Percentiles rank a stretch among this genome's conserved stretches.
Conservation (phyloP, 495 filamentous ascomycete species). For the Neurospora tetraspora region DNA sequence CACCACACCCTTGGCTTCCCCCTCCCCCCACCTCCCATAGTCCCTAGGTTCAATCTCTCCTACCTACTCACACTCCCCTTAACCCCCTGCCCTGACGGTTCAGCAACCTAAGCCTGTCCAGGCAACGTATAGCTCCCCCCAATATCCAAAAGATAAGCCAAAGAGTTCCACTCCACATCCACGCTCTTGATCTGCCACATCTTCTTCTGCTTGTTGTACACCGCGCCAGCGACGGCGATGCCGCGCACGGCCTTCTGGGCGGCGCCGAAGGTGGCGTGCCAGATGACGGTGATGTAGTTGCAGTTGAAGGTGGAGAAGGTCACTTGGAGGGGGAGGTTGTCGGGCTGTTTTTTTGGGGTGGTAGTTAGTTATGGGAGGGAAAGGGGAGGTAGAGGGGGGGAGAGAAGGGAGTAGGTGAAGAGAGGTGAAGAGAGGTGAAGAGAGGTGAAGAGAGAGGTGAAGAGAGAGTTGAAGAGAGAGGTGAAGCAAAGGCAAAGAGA, state of each 20-base stretch:
- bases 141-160: constrained; percentile 16
- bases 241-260: constrained; percentile 13
- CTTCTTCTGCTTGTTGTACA: constrained; percentile 3
- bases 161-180: constrained; percentile 24
- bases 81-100: too few relatives aligned
- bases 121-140: constrained; percentile 13
- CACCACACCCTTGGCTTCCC: too few relatives aligned
- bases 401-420: neutral
- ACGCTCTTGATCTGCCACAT: constrained; percentile 21
- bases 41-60: too few relatives aligned
- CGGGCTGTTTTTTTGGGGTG: constrained; percentile 6
- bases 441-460: neutral
- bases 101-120: neutral
- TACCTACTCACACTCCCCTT: too few relatives aligned
- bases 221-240: constrained; percentile 15
- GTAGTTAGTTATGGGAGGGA: neutral
- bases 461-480: neutral
- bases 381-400: too few relatives aligned
- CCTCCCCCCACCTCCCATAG: too few relatives aligned
- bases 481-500: neutral
- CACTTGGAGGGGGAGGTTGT: constrained; percentile 8
- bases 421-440: neutral
- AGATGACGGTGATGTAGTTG: constrained; percentile 19
- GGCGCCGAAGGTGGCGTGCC: constrained; percentile 14
- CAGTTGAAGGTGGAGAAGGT: constrained; percentile 11